These are phyloP conservation scores for Populus simonii DNA, from an alignment of 345 rosid genomes.

Conservation along the genomic window DNA sequence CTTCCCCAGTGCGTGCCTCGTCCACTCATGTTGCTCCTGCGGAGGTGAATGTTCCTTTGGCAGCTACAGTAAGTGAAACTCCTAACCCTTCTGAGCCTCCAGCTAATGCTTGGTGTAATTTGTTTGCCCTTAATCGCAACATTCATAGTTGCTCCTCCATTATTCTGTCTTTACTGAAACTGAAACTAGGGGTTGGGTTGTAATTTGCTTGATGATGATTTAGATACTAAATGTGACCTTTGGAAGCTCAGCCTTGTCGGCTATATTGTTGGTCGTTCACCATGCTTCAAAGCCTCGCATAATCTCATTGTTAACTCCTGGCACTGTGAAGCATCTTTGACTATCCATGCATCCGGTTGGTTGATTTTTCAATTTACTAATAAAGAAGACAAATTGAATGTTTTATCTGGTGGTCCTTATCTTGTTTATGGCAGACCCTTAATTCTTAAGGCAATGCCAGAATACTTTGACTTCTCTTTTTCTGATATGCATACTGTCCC, in stretches of 20 bases:
- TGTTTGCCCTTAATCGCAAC: neutral
- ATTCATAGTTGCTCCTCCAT: neutral
- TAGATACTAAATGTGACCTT: neutral
- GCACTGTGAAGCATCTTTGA: neutral
- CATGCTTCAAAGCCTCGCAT: neutral
- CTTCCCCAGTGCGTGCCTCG: neutral
- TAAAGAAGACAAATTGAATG: no score
- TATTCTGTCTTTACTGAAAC: accelerated
- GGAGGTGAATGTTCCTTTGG: neutral
- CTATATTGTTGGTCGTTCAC: neutral
- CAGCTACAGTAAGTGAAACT: neutral
- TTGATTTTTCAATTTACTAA: no score
- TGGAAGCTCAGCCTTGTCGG: neutral
- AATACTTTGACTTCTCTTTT: neutral
- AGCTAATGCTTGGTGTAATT: accelerated
- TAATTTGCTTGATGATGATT: no score
- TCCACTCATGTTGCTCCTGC: neutral
- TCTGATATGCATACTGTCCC: neutral
- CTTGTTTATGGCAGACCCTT: neutral
- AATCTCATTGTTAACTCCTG: no score
- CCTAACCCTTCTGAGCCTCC: neutral
- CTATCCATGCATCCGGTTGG: accelerated
- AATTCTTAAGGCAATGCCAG: neutral
- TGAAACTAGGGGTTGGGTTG: no score
- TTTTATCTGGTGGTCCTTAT: neutral